Evolutionary conservation across 352 stramenopile species (phyloP).

Genomic region (Phytophthora constricta): DNA sequence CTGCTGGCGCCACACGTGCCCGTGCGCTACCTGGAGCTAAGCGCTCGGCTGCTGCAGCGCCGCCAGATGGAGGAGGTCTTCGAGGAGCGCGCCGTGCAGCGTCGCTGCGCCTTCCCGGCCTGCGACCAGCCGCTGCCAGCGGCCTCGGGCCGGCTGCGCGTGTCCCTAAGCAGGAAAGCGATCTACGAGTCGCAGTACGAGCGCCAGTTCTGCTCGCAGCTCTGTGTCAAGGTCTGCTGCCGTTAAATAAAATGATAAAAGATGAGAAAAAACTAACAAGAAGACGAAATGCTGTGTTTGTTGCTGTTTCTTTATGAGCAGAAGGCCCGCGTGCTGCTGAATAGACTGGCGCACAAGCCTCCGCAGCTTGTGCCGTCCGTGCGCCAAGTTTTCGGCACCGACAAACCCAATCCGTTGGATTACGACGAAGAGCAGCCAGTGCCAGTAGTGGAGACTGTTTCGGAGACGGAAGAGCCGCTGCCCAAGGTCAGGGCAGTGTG

Average conservation of each 20-base stretch:
- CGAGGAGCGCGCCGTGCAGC: slow-evolving; percentile 74
- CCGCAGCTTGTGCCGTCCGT: slow-evolving; percentile 84
- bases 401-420: slow-evolving; percentile 73
- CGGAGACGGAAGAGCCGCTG: slow-evolving; percentile 16
- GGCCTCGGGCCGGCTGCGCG: slow-evolving; percentile 73
- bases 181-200: slow-evolving; percentile 86
- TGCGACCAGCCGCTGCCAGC: slow-evolving; percentile 60
- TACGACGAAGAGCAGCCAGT: slow-evolving; percentile 50
- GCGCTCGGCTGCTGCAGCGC: slow-evolving; percentile 71
- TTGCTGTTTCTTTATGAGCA: slow-evolving; percentile 32
- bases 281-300: no score
- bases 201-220: slow-evolving; percentile 81
- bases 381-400: slow-evolving; percentile 79
- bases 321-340: slow-evolving; percentile 76
- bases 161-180: slow-evolving; percentile 74
- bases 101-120: slow-evolving; percentile 74
- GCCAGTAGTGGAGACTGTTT: slow-evolving; percentile 1
- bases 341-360: slow-evolving; percentile 72
- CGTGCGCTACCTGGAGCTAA: slow-evolving; percentile 71
- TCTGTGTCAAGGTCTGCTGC: slow-evolving; percentile 63
- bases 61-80: slow-evolving; percentile 86
- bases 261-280: no score
- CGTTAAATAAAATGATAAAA: not conserved
- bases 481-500: slow-evolving; percentile 71
- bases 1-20: slow-evolving; percentile 72